Evolutionary conservation across 2,329 filamentous ascomycete genomes (phyloP), one percentile per base, ranked within the genome.

Genomic region (Elsinoe ampelina): DNA sequence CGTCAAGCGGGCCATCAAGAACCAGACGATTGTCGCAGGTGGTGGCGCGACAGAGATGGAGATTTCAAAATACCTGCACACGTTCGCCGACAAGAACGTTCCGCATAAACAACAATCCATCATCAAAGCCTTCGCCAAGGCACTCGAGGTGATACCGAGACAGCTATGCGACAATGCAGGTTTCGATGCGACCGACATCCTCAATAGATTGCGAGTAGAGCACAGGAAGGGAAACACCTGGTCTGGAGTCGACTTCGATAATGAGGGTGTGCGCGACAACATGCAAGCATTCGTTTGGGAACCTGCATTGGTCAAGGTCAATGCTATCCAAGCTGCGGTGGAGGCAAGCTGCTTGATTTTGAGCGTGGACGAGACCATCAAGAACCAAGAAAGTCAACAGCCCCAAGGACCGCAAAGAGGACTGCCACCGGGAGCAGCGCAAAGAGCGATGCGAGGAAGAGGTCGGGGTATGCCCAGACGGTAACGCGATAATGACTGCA

Each of bases 151-250:
- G 59, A 95, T 98, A 65, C 93, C 93, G 19, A 86, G 93, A 66
- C 93, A 97, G 75, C 80, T 98, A 59, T 98, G 93, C 77, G 93
- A 98, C 77, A 98, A 98, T 68, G 93, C 93, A 57, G 93, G 93
- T 61, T 97, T 98, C 70, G 93, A 98, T 69, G 91, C 93, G 22
- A 98, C 93, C 54, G 93, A 98, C 68, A 96, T 98, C 63, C 83
- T 98, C 61, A 98, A 97, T 79, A 85, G 89, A 68, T 80, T 98
- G 63, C 88, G 93, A 57, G 93, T 97, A 59, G 92, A 96, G 80
- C 93, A 98, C 77, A 84, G 89, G 70, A 93, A 92, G 76, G 90
- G 90, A 63, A 87, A 87, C 69, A 84, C 83, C 54, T 98, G 93
- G 93, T 90, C 91, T 3, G 93, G 93, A 70, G 92, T 98, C 26